phyloP scores from a whole-genome alignment of 306 rosid species.

The Herpetospermum pedunculosum region DNA sequence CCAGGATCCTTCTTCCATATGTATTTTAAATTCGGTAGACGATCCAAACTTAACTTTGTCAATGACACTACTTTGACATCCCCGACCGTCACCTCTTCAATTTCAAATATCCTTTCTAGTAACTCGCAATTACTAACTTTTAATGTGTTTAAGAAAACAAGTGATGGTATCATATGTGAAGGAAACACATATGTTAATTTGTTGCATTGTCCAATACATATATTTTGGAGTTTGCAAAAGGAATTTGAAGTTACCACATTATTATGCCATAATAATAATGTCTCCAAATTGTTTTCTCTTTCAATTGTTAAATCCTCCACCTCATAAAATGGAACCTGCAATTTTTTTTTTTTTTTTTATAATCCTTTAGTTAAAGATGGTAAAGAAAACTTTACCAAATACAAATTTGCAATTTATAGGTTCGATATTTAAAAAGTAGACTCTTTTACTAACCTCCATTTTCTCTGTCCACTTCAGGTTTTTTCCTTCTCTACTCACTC shows the following conservation, averaged over 20 bases:
- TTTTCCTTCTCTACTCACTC: too few relatives aligned
- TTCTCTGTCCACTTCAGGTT: too few relatives aligned
- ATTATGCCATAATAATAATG: background rate
- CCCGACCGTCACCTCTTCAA: background rate
- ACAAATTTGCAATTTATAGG: too few relatives aligned
- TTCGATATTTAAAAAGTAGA: too few relatives aligned
- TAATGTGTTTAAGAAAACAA: background rate
- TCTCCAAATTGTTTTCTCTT: background rate
- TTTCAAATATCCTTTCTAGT: background rate
- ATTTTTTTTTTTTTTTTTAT: too few relatives aligned
- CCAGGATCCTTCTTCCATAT: background rate
- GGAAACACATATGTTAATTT: background rate
- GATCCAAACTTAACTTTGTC: accelerated
- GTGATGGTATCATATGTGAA: background rate
- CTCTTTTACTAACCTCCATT: too few relatives aligned
- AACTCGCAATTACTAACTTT: background rate
- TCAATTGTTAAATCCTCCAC: background rate
- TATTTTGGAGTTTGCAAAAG: background rate
- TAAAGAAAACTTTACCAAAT: too few relatives aligned
- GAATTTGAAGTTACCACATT: background rate
- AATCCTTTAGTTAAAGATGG: background rate
- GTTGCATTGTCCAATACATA: background rate
- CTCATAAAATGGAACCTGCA: background rate
- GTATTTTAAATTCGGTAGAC: background rate
- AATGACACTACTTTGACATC: background rate